A percentile compares a stretch with the other conserved stretches of the same genome.
Conservation (phyloP, 2,329 filamentous ascomycete genomes). For the Exophiala sideris region DNA sequence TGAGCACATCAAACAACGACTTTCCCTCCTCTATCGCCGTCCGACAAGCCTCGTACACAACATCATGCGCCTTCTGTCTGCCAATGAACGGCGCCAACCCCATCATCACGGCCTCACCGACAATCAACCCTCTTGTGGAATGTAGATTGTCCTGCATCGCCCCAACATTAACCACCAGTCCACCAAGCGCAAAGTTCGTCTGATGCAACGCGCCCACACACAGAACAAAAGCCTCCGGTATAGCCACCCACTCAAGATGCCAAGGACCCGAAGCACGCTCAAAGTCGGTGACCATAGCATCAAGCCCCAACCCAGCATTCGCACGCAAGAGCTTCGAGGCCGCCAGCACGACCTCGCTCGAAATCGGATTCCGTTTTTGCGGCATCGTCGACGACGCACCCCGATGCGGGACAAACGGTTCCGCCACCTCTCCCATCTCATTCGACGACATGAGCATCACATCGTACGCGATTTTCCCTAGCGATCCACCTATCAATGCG, state of each 20-base stretch:
- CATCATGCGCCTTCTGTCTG: constrained; percentile 53
- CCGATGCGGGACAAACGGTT: constrained; percentile 55
- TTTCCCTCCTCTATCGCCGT: constrained; percentile 46
- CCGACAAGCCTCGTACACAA: constrained; percentile 56
- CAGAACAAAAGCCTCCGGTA: constrained; percentile 54
- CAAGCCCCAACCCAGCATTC: constrained; percentile 51
- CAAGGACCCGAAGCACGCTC: constrained; percentile 58
- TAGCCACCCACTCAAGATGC: constrained; percentile 58
- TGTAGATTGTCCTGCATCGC: constrained; percentile 52
- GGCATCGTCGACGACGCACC: constrained; percentile 58
- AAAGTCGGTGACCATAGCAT: constrained; percentile 58
- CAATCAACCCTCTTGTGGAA: constrained; percentile 53
- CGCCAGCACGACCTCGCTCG: constrained; percentile 55
- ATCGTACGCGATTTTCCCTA: constrained; percentile 57
- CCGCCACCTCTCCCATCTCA: constrained; percentile 53
- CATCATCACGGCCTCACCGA: constrained; percentile 62
- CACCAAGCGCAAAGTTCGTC: constrained; percentile 52
- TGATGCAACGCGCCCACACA: constrained; percentile 53
- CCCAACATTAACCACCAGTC: constrained; percentile 50
- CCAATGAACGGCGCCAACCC: constrained; percentile 52
- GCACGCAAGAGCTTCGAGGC: constrained; percentile 53
- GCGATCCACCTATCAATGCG: constrained; percentile 51
- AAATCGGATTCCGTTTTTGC: constrained; percentile 59
- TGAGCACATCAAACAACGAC: constrained; percentile 44
- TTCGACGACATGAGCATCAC: constrained; percentile 58